Evolutionary conservation across 2,329 filamentous ascomycete genomes (phyloP).

Genomic region (Colletotrichum siamense): DNA sequence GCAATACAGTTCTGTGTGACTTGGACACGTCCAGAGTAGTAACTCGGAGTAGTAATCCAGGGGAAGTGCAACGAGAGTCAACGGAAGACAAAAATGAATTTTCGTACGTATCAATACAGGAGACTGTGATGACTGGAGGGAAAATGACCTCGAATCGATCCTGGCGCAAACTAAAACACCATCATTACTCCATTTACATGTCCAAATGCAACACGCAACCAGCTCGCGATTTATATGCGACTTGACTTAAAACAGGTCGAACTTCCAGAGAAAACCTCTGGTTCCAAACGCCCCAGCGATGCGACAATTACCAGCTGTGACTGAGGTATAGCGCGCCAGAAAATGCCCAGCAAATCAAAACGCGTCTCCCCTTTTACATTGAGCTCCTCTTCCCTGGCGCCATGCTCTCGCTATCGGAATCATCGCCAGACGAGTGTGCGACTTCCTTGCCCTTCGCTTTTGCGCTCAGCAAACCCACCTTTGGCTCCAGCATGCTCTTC

Average conservation of each 20-base stretch:
- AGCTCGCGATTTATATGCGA: not conserved
- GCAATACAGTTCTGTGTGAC: not conserved
- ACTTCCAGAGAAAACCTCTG: not conserved
- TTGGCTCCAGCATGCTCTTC: constrained; percentile 47
- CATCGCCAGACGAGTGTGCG: constrained; percentile 34
- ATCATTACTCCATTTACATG: constrained; percentile 16
- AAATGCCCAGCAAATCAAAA: constrained; percentile 18
- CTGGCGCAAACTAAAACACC: not conserved
- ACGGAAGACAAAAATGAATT: not conserved
- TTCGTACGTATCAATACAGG: constrained; percentile 11
- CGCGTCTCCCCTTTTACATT: constrained; percentile 32
- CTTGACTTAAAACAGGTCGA: not conserved
- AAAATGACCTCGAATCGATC: not conserved
- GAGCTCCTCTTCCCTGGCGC: constrained; percentile 45
- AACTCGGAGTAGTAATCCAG: not conserved
- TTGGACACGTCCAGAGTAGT: not conserved
- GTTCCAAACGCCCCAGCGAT: constrained; percentile 17
- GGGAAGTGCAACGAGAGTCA: not conserved
- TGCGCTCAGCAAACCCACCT: constrained; percentile 33
- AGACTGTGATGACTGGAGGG: not conserved
- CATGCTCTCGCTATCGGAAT: constrained; percentile 30
- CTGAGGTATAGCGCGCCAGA: constrained; percentile 22
- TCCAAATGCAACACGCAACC: constrained; percentile 5
- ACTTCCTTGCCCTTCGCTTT: constrained; percentile 58
- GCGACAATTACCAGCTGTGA: constrained; percentile 8